These are phyloP conservation scores for Aspergillus versicolor DNA, from an alignment of 2,329 filamentous ascomycete genomes.

Conservation along the genomic window DNA sequence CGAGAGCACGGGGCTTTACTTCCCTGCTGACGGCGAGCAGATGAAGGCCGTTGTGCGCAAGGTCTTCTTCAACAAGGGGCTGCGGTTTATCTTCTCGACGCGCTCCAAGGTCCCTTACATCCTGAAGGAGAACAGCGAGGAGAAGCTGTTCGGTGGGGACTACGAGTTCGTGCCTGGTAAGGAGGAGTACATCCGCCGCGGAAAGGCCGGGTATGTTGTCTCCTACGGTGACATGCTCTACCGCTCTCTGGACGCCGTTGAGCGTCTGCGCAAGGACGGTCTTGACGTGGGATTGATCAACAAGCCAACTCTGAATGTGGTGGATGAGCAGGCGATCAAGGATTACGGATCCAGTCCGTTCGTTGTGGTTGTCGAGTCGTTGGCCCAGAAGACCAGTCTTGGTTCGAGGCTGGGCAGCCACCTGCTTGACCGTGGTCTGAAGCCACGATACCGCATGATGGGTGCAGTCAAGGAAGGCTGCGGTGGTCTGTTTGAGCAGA, in stretches of 20 bases:
- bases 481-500: slow-evolving; percentile 40
- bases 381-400: slow-evolving; percentile 42
- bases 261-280: slow-evolving; percentile 36
- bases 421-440: slow-evolving; percentile 37
- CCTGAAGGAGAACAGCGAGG: slow-evolving; percentile 35
- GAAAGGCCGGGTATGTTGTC: slow-evolving; percentile 39
- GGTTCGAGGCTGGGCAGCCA: slow-evolving; percentile 39
- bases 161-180: slow-evolving; percentile 40
- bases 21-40: slow-evolving; percentile 43
- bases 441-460: slow-evolving; percentile 38
- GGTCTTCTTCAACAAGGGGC: slow-evolving; percentile 39
- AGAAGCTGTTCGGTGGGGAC: slow-evolving; percentile 35
- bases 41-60: slow-evolving; percentile 39
- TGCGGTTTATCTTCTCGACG: slow-evolving; percentile 41
- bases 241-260: slow-evolving; percentile 40
- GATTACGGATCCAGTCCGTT: slow-evolving; percentile 38
- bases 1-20: slow-evolving; percentile 36
- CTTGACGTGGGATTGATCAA: slow-evolving; percentile 41
- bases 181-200: slow-evolving; percentile 39
- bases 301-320: slow-evolving; percentile 40
- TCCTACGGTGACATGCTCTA: slow-evolving; percentile 43
- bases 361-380: slow-evolving; percentile 38
- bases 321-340: slow-evolving; percentile 40
- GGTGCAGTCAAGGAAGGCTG: slow-evolving; percentile 40
- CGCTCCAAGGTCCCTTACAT: slow-evolving; percentile 41